phyloP scores from a whole-genome alignment of 73 alveolate species.

The Effrenium voratum region DNA sequence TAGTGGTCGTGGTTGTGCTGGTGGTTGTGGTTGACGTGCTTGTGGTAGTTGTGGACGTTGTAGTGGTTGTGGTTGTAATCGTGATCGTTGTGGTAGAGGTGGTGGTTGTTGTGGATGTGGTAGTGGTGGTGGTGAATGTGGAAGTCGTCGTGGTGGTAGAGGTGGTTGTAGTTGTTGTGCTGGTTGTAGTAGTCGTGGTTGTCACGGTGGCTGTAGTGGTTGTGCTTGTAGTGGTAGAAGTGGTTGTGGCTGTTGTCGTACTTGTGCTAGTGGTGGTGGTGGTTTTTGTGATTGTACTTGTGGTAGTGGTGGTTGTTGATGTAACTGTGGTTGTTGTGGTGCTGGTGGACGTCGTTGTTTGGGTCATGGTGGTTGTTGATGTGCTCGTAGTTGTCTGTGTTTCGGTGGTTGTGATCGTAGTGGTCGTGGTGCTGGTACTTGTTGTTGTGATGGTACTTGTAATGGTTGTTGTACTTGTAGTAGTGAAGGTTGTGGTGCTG shows the following conservation, averaged over 20 bases:
- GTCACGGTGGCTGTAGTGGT: conserved; percentile 18
- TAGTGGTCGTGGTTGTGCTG: conserved; percentile 49
- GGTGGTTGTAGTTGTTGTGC: conserved; percentile 47
- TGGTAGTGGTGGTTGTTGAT: background rate
- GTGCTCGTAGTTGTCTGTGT: background rate
- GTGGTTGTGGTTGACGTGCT: conserved; percentile 63
- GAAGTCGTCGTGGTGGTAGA: conserved; percentile 50
- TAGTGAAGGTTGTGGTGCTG: background rate
- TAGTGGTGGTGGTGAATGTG: conserved; percentile 53
- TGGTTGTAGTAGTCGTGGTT: conserved; percentile 41
- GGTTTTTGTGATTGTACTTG: background rate
- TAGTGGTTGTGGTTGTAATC: conserved; percentile 42
- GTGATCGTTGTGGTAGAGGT: conserved; percentile 49
- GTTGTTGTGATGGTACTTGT: background rate
- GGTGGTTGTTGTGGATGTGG: background rate
- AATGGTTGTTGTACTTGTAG: background rate
- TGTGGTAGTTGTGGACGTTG: conserved; percentile 50
- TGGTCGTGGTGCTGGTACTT: background rate
- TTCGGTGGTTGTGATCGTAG: background rate
- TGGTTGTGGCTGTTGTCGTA: conserved; percentile 25
- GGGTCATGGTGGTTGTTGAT: background rate
- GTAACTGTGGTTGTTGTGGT: background rate
- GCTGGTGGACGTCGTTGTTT: background rate
- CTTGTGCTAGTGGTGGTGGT: conserved; percentile 28
- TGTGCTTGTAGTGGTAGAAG: conserved; percentile 35